Conservation (phyloP, 1,139 yeast species). For the Yamadazyma blattariae region DNA sequence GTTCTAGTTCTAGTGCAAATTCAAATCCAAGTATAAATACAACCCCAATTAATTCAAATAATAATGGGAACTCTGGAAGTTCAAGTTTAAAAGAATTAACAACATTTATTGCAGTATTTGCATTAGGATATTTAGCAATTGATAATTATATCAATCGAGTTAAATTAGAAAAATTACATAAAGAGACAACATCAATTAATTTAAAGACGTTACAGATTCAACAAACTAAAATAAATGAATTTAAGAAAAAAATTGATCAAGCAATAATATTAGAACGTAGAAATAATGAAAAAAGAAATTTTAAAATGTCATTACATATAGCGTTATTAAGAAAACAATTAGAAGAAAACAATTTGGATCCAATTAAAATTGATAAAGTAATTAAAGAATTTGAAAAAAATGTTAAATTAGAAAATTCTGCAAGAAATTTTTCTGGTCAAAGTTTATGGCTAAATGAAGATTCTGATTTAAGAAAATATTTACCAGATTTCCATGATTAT, state of each 20-base stretch:
- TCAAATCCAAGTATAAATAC: background rate
- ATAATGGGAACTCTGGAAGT: slow-evolving; percentile 3
- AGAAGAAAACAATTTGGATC: slow-evolving; percentile 49
- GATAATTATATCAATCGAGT: slow-evolving; percentile 49
- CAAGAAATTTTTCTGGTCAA: slow-evolving; percentile 53
- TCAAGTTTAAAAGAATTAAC: slow-evolving; percentile 28
- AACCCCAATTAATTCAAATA: background rate
- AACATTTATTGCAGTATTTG: slow-evolving; percentile 34
- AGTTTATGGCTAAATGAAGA: slow-evolving; percentile 59
- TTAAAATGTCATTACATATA: slow-evolving; percentile 62
- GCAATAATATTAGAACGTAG: slow-evolving; percentile 47
- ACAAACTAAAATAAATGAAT: slow-evolving; percentile 41
- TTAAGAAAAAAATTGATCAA: slow-evolving; percentile 45
- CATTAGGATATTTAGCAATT: slow-evolving; percentile 47
- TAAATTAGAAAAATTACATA: slow-evolving; percentile 37
- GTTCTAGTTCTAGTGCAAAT: background rate
- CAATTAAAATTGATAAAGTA: slow-evolving; percentile 51
- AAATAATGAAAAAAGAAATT: slow-evolving; percentile 48
- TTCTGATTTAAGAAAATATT: slow-evolving; percentile 43
- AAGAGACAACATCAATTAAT: slow-evolving; percentile 40
- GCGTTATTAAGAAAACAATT: slow-evolving; percentile 62
- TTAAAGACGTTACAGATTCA: slow-evolving; percentile 42
- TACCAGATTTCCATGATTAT: slow-evolving; percentile 62
- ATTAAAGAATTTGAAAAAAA: slow-evolving; percentile 51
- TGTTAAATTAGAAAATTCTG: slow-evolving; percentile 55